Percentiles rank a stretch among this genome's conserved stretches.
phyloP scores from a whole-genome alignment of 2,329 filamentous ascomycete species.

The Diplodia sapinea region DNA sequence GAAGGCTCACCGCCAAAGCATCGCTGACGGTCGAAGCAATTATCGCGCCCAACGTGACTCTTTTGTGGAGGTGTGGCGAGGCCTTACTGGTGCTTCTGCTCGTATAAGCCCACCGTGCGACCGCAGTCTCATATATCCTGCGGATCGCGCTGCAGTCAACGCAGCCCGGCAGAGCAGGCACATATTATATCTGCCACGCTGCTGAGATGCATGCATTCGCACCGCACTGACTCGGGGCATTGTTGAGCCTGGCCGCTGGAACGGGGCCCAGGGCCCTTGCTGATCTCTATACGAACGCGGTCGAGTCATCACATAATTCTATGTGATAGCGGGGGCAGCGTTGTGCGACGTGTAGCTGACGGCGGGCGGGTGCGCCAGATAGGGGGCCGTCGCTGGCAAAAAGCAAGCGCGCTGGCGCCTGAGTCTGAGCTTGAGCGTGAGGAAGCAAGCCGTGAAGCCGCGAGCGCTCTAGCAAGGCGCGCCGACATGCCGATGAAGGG shows the following conservation, averaged over 20 bases:
- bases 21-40: conserved; percentile 17
- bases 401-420: conserved; percentile 9
- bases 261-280: conserved; percentile 23
- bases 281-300: conserved; percentile 28
- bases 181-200: conserved; percentile 11
- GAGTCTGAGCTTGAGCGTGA: conserved; percentile 1
- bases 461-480: conserved; percentile 9
- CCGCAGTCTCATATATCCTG: conserved; percentile 24
- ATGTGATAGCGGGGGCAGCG: conserved; percentile 23
- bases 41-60: conserved; percentile 23
- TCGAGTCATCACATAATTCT: conserved; percentile 27
- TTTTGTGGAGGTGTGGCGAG: conserved; percentile 26
- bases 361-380: conserved; percentile 7
- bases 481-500: no score
- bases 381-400: conserved; percentile 16
- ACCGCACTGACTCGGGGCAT: conserved; percentile 15
- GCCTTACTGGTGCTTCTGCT: conserved; percentile 28
- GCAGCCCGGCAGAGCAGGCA: conserved; percentile 8
- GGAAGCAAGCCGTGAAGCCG: conserved; percentile 3
- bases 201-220: background rate
- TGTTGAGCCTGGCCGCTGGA: conserved; percentile 23
- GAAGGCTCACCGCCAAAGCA: conserved; percentile 26
- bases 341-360: conserved; percentile 22
- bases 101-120: conserved; percentile 27
- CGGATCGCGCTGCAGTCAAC: conserved; percentile 20